phyloP scores from a whole-genome alignment of 352 stramenopile genomes.

The Phytopythium chamaehyphon region DNA sequence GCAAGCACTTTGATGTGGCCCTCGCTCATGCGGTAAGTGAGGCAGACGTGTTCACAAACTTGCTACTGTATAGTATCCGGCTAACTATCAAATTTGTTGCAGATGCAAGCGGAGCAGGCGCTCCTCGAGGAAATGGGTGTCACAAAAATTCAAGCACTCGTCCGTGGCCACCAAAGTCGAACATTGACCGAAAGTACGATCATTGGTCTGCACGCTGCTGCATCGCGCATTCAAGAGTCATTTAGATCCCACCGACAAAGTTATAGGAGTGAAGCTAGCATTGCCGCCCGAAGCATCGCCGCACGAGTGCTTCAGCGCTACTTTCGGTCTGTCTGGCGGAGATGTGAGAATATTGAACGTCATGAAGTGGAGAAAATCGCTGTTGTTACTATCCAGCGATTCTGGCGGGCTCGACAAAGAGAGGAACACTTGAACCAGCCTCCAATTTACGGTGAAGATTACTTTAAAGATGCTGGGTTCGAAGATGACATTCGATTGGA shows the following conservation, averaged over 20 bases:
- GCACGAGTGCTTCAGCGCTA: conserved; percentile 43
- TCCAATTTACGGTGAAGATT: not conserved
- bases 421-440: not conserved
- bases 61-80: not conserved
- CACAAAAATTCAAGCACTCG: conserved; percentile 62
- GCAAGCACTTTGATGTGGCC: conserved; percentile 40
- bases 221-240: conserved; percentile 38
- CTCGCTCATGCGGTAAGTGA: conserved; percentile 41
- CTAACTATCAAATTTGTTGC: conserved; percentile 1
- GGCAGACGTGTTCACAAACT: not conserved
- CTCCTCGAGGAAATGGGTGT: conserved; percentile 47
- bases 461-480: not conserved
- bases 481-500: conserved; percentile 13
- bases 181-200: conserved; percentile 37
- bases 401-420: conserved; percentile 24
- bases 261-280: conserved; percentile 4
- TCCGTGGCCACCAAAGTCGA: conserved; percentile 53
- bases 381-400: conserved; percentile 41
- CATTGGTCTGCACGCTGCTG: conserved; percentile 40
- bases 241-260: conserved; percentile 25
- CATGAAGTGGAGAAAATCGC: conserved; percentile 49
- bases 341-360: conserved; percentile 17
- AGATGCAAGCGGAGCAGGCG: conserved; percentile 32
- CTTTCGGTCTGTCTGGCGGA: conserved; percentile 22
- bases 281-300: conserved; percentile 44